Percentiles rank a stretch among this genome's conserved stretches.
Evolutionary conservation across 768 basidiomycete genomes (phyloP).

Genomic region (Boletellus ananiceps): DNA sequence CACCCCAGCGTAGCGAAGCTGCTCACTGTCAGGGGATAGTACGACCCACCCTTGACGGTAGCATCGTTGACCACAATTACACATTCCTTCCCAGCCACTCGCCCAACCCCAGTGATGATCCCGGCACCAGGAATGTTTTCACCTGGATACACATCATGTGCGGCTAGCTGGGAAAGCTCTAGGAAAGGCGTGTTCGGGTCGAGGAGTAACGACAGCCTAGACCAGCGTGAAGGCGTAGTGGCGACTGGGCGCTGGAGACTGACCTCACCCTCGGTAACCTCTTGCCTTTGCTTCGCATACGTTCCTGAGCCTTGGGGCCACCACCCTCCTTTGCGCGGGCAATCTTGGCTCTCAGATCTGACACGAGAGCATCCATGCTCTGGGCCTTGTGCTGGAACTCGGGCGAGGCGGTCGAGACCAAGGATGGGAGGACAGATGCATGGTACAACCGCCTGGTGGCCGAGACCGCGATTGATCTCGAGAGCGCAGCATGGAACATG

Average conservation of each 20-base stretch:
- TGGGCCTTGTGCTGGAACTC: constrained; percentile 66
- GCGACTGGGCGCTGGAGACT: not conserved
- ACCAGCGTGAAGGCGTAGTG: constrained; percentile 2
- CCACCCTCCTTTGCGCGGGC: constrained; percentile 65
- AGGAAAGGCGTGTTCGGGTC: constrained; percentile 88
- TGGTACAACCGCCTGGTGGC: constrained; percentile 46
- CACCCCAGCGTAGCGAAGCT: not conserved
- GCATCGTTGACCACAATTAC: constrained; percentile 93
- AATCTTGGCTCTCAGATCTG: constrained; percentile 57
- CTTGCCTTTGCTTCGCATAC: constrained; percentile 77
- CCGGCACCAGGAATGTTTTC: constrained; percentile 83
- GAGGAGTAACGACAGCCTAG: constrained; percentile 65
- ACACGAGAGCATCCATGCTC: constrained; percentile 67
- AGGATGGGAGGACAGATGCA: constrained; percentile 68
- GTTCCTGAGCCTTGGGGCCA: constrained; percentile 65
- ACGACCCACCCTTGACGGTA: constrained; percentile 89
- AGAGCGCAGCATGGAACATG: constrained; percentile 21
- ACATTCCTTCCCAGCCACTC: constrained; percentile 78
- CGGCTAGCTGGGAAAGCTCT: constrained; percentile 82
- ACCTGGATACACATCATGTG: constrained; percentile 77
- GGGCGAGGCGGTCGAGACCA: constrained; percentile 61
- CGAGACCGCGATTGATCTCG: constrained; percentile 8
- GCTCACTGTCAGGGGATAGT: constrained; percentile 78
- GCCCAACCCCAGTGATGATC: constrained; percentile 80
- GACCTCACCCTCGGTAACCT: constrained; percentile 81